Percentiles rank a stretch among this genome's conserved stretches.
Evolutionary conservation across 306 rosid species (phyloP).

Genomic region (cucumber (Cucumis sativus)): DNA sequence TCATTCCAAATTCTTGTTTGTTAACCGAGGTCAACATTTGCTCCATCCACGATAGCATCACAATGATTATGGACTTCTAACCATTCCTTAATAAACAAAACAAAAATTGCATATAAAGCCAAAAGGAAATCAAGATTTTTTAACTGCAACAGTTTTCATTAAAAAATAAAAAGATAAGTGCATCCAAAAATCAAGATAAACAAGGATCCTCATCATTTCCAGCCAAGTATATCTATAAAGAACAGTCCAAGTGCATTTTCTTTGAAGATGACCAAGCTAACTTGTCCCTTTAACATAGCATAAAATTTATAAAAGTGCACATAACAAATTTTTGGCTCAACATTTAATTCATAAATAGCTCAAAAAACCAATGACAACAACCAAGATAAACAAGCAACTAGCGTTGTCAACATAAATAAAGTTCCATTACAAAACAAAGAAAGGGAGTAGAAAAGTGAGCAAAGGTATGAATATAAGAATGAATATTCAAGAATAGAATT

Average conservation of each 20-base stretch:
- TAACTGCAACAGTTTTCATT: no score
- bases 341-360: neutral
- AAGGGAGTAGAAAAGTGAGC: neutral
- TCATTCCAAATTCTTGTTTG: no score
- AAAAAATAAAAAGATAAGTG: no score
- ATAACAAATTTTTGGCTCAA: slow-evolving; percentile 7
- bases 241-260: slow-evolving; percentile 39
- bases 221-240: slow-evolving; percentile 22
- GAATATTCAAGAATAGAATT: neutral
- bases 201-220: slow-evolving; percentile 4
- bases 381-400: neutral
- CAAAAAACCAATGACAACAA: neutral
- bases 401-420: neutral
- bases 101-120: no score
- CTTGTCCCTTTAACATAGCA: slow-evolving; percentile 17
- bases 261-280: slow-evolving; percentile 31
- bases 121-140: neutral
- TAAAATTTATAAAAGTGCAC: slow-evolving; percentile 17
- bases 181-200: no score
- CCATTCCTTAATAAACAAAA: no score
- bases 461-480: neutral
- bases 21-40: no score
- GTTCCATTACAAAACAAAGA: neutral
- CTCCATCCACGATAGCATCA: no score
- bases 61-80: no score